Evolutionary conservation across 2,329 filamentous ascomycete genomes (phyloP), one percentile per base, ranked within the genome.

Genomic region (Zarea fungicola): DNA sequence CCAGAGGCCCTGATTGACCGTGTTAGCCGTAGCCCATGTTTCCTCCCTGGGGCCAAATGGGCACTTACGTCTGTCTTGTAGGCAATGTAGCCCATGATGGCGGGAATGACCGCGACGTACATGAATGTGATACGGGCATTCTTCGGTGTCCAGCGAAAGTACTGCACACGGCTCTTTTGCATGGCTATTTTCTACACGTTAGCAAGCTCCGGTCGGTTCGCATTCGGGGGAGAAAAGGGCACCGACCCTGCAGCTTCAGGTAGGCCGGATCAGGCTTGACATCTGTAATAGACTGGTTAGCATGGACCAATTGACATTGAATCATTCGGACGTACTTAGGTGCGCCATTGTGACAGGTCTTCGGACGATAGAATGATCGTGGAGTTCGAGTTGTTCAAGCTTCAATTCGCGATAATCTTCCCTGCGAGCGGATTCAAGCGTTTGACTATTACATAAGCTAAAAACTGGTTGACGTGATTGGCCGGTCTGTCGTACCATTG

Each of bases 81-180:
- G 51, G 82, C 89, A 49, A 88, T 63, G 63, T 84, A 83, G 40
- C 83, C 83, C 57, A 95, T 60, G 50, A 87, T 74, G 34, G 72
- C 68, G 7, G 93, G 93, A 36, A 96, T 79, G 47, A 84, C 72
- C 28, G 83, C 72, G 51, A 86, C 78, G 69, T 92, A 96, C 55
- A 85, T 75, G 64, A 96, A 81, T 5, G 85, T 84, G 62, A 96
- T 69, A 72, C 81, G 83, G 25, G 89, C 89, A 39, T 89, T 95
- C 62, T 87, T 79, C 45, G 83, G 80, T 29, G 87, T 97, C 89
- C 89, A 97, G 69, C 89, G 81, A 80, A 97, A 99, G 80, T 89
- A 96, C 73, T 89, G 89, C 80, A 91, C 85, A 57, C 93, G 86
- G 75, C 88, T 89, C 62, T 80, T 75, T 62, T 79, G 81, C 83